Conservation (phyloP, 495 filamentous ascomycete genomes). For the Chaetomium fimeti region DNA sequence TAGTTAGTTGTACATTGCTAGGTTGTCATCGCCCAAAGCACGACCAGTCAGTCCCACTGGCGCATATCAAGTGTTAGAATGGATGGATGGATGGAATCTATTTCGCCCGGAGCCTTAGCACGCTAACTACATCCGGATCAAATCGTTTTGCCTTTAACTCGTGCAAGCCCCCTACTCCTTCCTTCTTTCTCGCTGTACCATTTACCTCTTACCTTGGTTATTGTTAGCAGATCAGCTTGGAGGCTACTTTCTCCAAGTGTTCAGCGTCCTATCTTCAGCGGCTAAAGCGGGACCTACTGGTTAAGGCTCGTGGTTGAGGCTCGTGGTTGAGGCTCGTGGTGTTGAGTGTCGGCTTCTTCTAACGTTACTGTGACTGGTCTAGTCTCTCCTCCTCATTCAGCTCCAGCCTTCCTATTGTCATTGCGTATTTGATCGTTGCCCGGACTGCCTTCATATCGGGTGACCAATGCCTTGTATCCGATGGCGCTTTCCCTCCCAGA, state of each 20-base stretch:
- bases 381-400: conserved; percentile 19
- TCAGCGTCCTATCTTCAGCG: conserved; percentile 26
- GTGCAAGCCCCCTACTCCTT: too few relatives aligned
- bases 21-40: not conserved
- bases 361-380: conserved; percentile 13
- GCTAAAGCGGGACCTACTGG: conserved; percentile 23
- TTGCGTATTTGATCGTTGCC: conserved; percentile 39
- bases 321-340: too few relatives aligned
- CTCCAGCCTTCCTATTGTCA: conserved; percentile 41
- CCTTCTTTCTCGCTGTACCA: too few relatives aligned
- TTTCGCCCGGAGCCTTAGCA: conserved; percentile 18
- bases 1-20: not conserved
- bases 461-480: conserved; percentile 37
- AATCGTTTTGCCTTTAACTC: too few relatives aligned
- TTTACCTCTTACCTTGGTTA: too few relatives aligned
- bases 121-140: not conserved
- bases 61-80: too few relatives aligned
- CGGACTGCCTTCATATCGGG: conserved; percentile 39
- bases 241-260: conserved; percentile 25
- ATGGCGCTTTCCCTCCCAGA: conserved; percentile 23
- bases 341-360: conserved; percentile 28
- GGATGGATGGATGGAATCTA: conserved; percentile 23
- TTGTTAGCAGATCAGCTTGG: conserved; percentile 25
- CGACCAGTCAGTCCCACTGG: too few relatives aligned
- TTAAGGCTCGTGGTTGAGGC: too few relatives aligned